phyloP scores from a whole-genome alignment of 2,329 filamentous ascomycete genomes.

The Aspergillus eucalypticola region DNA sequence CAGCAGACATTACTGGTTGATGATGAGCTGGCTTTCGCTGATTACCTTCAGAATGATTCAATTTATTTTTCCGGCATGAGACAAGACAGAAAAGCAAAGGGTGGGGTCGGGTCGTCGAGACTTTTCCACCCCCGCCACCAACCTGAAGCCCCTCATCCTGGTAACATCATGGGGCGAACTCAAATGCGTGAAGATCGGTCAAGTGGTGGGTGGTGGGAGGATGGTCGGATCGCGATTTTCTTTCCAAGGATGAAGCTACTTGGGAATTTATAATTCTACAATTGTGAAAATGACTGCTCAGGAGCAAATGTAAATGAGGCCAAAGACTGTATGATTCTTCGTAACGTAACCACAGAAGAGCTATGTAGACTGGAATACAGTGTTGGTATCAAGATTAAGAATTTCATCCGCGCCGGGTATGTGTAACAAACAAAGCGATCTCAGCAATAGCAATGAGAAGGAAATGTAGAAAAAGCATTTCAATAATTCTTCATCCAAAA shows the following conservation, averaged over 20 bases:
- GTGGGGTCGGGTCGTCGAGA: constrained; percentile 1
- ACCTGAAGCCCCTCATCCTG: constrained; percentile 1
- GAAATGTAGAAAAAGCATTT: background rate
- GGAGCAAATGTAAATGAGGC: background rate
- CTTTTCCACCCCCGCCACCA: constrained; percentile 5
- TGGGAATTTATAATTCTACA: background rate
- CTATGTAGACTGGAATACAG: constrained; percentile 5
- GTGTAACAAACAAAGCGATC: background rate
- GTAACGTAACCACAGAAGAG: background rate
- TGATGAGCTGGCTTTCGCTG: no score
- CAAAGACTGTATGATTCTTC: background rate
- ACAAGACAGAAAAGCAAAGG: background rate
- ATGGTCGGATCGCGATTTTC: no score
- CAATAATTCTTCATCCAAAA: constrained; percentile 6
- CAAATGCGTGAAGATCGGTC: background rate
- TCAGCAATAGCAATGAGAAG: background rate
- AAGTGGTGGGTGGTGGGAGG: background rate
- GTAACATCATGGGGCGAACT: background rate
- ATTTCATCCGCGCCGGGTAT: background rate
- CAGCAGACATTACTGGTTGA: no score
- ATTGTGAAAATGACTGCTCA: background rate
- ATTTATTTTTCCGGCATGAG: no score
- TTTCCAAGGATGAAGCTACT: background rate
- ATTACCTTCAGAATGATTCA: no score
- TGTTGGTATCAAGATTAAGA: constrained; percentile 11